phyloP scores from a whole-genome alignment of 441 rosid species.

The Pelargonium citronellum region DNA sequence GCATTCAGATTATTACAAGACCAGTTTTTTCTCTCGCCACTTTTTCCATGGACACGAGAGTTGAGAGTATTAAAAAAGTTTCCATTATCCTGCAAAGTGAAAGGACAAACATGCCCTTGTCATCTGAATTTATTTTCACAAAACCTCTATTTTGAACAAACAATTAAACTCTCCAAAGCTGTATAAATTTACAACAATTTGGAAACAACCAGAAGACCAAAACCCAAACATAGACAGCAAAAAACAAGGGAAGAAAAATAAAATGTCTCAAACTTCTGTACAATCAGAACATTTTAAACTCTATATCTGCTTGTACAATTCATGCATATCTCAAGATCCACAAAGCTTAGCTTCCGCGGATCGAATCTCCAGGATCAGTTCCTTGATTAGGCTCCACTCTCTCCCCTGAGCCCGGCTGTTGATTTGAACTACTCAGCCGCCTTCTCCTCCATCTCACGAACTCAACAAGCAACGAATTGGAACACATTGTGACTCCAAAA shows the following conservation, averaged over 20 bases:
- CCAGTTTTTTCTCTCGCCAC: too few relatives aligned
- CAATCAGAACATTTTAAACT: neutral
- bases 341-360: neutral
- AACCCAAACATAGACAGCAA: neutral
- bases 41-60: too few relatives aligned
- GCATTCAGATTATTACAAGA: too few relatives aligned
- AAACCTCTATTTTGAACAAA: neutral
- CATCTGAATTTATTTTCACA: neutral
- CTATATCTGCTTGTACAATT: neutral
- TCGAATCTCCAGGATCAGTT: constrained; percentile 12
- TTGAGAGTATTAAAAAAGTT: too few relatives aligned
- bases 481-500: constrained; percentile 69
- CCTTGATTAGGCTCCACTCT: constrained; percentile 21
- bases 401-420: constrained; percentile 22
- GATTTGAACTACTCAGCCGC: constrained; percentile 21
- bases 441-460: constrained; percentile 36
- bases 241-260: neutral
- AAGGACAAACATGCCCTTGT: neutral
- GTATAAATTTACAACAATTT: neutral
- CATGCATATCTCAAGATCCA: neutral
- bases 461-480: constrained; percentile 46
- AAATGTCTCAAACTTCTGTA: neutral
- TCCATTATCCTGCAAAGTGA: too few relatives aligned
- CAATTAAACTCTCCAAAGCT: neutral
- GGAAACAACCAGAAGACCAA: neutral